These are phyloP conservation scores for Bruguiera sexangula DNA, from an alignment of 345 rosid genomes.

Conservation along the genomic window DNA sequence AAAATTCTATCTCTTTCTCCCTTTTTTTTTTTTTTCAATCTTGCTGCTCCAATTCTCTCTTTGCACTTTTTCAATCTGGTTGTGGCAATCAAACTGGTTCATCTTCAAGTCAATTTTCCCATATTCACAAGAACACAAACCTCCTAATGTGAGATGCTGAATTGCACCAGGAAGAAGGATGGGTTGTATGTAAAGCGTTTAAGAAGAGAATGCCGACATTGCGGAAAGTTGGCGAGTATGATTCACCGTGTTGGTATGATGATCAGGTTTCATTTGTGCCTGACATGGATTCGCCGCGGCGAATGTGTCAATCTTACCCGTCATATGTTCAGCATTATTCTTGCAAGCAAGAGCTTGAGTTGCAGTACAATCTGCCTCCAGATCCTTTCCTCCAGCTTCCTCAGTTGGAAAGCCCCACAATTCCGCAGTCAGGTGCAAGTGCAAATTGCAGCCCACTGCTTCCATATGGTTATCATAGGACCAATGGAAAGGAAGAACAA, in stretches of 20 bases:
- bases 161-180: conserved; percentile 65
- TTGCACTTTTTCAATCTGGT: too few species aligned
- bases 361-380: conserved; percentile 47
- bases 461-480: conserved; percentile 44
- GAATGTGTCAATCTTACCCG: conserved; percentile 44
- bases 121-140: neutral
- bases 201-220: conserved; percentile 74
- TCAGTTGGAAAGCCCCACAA: conserved; percentile 72
- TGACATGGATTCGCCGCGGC: conserved; percentile 58
- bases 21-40: too few species aligned
- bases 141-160: conserved; percentile 6
- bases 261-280: conserved; percentile 75
- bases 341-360: conserved; percentile 81
- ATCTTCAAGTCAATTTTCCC: neutral
- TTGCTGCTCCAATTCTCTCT: too few species aligned
- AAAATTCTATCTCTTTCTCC: too few species aligned
- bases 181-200: conserved; percentile 96
- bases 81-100: too few species aligned
- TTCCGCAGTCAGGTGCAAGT: conserved; percentile 46
- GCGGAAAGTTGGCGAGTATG: conserved; percentile 48
- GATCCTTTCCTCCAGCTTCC: conserved; percentile 76
- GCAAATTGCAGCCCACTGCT: conserved; percentile 43
- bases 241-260: conserved; percentile 77
- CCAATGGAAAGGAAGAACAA: conserved; percentile 53
- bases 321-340: conserved; percentile 51